A percentile compares a stretch with the other conserved stretches of the same genome.
phyloP scores from a whole-genome alignment of 2,329 filamentous ascomycete genomes.

The Aspergillus udagawae region DNA sequence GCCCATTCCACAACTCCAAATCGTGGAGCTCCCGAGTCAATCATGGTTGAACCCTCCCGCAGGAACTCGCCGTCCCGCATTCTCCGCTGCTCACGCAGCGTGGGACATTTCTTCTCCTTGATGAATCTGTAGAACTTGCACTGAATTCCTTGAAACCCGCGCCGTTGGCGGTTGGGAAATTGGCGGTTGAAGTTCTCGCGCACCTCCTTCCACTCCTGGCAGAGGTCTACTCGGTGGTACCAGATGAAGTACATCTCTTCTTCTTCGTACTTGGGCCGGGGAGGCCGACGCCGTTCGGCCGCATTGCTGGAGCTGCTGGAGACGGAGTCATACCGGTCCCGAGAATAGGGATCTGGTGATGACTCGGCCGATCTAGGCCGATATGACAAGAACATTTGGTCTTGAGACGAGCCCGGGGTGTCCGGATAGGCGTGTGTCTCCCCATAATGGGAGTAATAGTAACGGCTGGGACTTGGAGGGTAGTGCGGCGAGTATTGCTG shows the following conservation, averaged over 20 bases:
- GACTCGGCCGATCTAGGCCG: conserved; percentile 27
- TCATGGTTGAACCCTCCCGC: conserved; percentile 24
- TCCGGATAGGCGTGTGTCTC: conserved; percentile 19
- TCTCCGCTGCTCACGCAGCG: conserved; percentile 40
- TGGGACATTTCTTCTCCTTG: conserved; percentile 42
- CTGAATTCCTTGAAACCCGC: conserved; percentile 45
- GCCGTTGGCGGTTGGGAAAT: conserved; percentile 38
- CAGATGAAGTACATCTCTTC: conserved; percentile 49
- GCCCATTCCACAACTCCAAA: conserved; percentile 41
- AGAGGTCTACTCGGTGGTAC: conserved; percentile 47
- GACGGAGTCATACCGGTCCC: conserved; percentile 40
- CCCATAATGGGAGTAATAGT: conserved; percentile 22
- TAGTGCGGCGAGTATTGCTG: conserved; percentile 27
- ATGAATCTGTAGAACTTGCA: conserved; percentile 51
- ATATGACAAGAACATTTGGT: conserved; percentile 26
- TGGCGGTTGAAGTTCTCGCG: conserved; percentile 42
- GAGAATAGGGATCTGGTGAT: conserved; percentile 34
- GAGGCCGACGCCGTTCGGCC: conserved; percentile 36
- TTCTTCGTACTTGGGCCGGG: conserved; percentile 45
- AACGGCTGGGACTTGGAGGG: conserved; percentile 25
- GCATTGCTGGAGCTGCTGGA: conserved; percentile 37
- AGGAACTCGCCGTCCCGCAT: conserved; percentile 40
- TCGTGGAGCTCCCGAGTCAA: conserved; percentile 26
- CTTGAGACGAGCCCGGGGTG: conserved; percentile 12
- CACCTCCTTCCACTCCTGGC: conserved; percentile 45